These are phyloP conservation scores for Pseudocercospora crystallina DNA, from an alignment of 2,329 filamentous ascomycete genomes.

Conservation along the genomic window DNA sequence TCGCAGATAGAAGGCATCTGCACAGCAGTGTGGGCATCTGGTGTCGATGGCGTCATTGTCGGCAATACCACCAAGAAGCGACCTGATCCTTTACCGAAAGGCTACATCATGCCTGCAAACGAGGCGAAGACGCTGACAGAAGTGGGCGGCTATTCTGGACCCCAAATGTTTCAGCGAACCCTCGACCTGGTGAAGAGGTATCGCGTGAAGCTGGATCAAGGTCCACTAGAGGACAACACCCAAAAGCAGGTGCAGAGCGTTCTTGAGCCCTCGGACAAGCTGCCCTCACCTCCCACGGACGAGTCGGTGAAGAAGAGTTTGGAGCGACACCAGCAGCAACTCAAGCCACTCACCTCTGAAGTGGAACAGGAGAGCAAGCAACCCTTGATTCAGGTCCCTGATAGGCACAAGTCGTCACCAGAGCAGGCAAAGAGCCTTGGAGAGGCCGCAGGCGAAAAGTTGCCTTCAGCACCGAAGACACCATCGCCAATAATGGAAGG, in stretches of 20 bases:
- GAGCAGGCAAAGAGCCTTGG: conserved; percentile 10
- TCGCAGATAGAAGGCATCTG: conserved; percentile 85
- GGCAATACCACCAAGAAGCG: conserved; percentile 93
- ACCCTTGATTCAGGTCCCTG: conserved; percentile 33
- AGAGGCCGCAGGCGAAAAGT: conserved; percentile 5
- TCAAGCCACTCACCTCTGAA: conserved; percentile 33
- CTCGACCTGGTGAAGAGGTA: conserved; percentile 78
- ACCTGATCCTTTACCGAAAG: conserved; percentile 66
- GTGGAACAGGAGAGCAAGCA: conserved; percentile 32
- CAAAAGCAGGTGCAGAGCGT: conserved; percentile 13
- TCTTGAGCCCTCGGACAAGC: conserved; percentile 4
- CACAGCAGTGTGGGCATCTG: conserved; percentile 75
- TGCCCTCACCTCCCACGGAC: not conserved
- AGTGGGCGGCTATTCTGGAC: conserved; percentile 86
- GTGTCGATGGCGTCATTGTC: conserved; percentile 93
- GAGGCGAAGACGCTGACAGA: conserved; percentile 70
- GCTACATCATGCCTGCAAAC: conserved; percentile 61
- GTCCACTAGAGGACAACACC: conserved; percentile 33
- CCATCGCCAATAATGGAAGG: conserved; percentile 7
- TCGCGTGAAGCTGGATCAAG: conserved; percentile 53
- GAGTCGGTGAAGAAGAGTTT: conserved; percentile 17
- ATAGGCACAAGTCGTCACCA: conserved; percentile 27
- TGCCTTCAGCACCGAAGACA: conserved; percentile 6
- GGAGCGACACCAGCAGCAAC: conserved; percentile 30
- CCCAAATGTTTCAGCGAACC: conserved; percentile 81